Evolutionary conservation across 352 stramenopile species (phyloP).

Genomic region (Phytophthora aleatoria): DNA sequence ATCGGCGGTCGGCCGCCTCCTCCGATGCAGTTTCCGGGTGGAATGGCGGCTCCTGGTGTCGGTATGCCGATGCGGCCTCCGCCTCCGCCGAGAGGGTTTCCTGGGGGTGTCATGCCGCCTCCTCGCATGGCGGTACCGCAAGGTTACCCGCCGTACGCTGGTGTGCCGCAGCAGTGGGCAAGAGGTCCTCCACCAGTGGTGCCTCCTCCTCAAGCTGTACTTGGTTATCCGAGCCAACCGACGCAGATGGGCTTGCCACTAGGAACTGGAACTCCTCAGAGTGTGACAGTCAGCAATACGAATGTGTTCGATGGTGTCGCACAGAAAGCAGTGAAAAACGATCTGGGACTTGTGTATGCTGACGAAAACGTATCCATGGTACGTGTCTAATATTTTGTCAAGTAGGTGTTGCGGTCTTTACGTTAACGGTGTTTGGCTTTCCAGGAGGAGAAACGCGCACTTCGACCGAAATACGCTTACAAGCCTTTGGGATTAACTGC

Average conservation of each 20-base stretch:
- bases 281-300: constrained; percentile 28
- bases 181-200: constrained; percentile 24
- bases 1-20: constrained; percentile 47
- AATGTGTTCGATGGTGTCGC: constrained; percentile 38
- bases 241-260: constrained; percentile 1
- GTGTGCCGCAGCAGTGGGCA: constrained; percentile 33
- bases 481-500: constrained; percentile 35
- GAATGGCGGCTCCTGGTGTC: constrained; percentile 33
- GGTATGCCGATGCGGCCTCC: constrained; percentile 48
- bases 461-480: constrained; percentile 81
- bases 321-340: constrained; percentile 38
- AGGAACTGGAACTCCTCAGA: constrained; percentile 6
- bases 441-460: constrained; percentile 81
- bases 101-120: constrained; percentile 43
- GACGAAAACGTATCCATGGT: constrained; percentile 70
- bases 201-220: constrained; percentile 18
- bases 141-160: constrained; percentile 28
- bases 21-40: constrained; percentile 47
- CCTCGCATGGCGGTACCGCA: constrained; percentile 36
- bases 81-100: constrained; percentile 43
- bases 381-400: constrained; percentile 5
- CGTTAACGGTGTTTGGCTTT: background rate
- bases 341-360: constrained; percentile 55
- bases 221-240: constrained; percentile 37
- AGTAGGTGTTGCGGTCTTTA: no score